These are phyloP conservation scores for Dactylellina drechsleri DNA, from an alignment of 2,329 filamentous ascomycete species.

Conservation along the genomic window DNA sequence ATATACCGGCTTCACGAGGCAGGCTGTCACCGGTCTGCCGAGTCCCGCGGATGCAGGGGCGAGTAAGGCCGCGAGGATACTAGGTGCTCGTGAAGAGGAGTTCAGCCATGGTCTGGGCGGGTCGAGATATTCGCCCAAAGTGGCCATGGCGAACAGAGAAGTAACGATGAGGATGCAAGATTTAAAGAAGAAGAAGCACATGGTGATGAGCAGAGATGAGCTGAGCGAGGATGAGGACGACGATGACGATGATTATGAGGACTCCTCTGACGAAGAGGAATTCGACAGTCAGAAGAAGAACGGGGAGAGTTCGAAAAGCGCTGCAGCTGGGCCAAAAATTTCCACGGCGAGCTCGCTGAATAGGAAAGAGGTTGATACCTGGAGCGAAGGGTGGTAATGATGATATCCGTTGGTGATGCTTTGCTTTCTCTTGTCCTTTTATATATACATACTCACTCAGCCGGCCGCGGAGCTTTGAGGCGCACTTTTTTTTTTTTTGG, in stretches of 20 bases:
- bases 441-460: constrained; percentile 14
- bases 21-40: constrained; percentile 32
- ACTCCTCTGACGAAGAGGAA: constrained; percentile 28
- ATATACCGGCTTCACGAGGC: constrained; percentile 25
- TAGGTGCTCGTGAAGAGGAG: constrained; percentile 43
- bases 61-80: constrained; percentile 42
- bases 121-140: constrained; percentile 45
- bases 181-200: constrained; percentile 26
- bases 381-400: constrained; percentile 52
- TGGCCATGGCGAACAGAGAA: constrained; percentile 43
- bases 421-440: constrained; percentile 25
- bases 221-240: constrained; percentile 29
- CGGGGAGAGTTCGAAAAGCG: constrained; percentile 43
- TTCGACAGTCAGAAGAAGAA: constrained; percentile 19
- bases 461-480: constrained; percentile 22
- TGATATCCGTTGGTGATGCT: constrained; percentile 1
- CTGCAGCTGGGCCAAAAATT: constrained; percentile 1
- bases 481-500: constrained; percentile 10
- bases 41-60: constrained; percentile 43
- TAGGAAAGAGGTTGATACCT: constrained; percentile 46
- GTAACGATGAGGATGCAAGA: constrained; percentile 45
- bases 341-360: constrained; percentile 38
- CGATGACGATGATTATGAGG: constrained; percentile 33
- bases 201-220: constrained; percentile 46
- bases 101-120: constrained; percentile 43